Evolutionary conservation across 257 asterid genomes (phyloP).

Genomic region (Oldenlandia corymbosa): DNA sequence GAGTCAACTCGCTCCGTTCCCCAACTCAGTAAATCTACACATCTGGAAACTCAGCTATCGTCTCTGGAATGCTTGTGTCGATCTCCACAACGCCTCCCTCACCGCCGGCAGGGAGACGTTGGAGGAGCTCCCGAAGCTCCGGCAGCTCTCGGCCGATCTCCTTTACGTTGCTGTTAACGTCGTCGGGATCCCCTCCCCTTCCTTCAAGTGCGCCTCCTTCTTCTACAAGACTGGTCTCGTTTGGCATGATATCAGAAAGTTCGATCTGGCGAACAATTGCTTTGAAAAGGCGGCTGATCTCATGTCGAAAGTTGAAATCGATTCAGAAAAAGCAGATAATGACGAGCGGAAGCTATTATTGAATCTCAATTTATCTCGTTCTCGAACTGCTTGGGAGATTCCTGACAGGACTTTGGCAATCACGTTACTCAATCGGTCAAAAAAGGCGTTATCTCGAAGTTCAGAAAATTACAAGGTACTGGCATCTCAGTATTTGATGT

Average conservation of each 20-base stretch:
- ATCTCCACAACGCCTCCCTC: constrained; percentile 61
- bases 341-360: constrained; percentile 65
- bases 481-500: constrained; percentile 74
- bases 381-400: constrained; percentile 86
- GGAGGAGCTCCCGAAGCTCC: constrained; percentile 78
- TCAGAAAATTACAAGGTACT: constrained; percentile 53
- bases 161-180: constrained; percentile 62
- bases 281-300: constrained; percentile 92
- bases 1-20: constrained; percentile 55
- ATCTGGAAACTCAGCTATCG: constrained; percentile 95
- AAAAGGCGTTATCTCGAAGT: constrained; percentile 54
- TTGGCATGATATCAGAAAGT: constrained; percentile 62
- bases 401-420: constrained; percentile 62
- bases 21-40: constrained; percentile 55
- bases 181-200: constrained; percentile 72
- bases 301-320: constrained; percentile 45
- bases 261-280: constrained; percentile 69
- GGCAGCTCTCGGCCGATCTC: constrained; percentile 79
- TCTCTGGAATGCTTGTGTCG: constrained; percentile 92
- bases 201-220: constrained; percentile 66
- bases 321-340: constrained; percentile 32
- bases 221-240: constrained; percentile 76
- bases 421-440: constrained; percentile 75
- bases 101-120: constrained; percentile 24
- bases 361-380: constrained; percentile 70